Percentiles rank a stretch among this genome's conserved stretches.
Evolutionary conservation across 2,329 filamentous ascomycete species (phyloP).

Genomic region (Diaporthe sp.): DNA sequence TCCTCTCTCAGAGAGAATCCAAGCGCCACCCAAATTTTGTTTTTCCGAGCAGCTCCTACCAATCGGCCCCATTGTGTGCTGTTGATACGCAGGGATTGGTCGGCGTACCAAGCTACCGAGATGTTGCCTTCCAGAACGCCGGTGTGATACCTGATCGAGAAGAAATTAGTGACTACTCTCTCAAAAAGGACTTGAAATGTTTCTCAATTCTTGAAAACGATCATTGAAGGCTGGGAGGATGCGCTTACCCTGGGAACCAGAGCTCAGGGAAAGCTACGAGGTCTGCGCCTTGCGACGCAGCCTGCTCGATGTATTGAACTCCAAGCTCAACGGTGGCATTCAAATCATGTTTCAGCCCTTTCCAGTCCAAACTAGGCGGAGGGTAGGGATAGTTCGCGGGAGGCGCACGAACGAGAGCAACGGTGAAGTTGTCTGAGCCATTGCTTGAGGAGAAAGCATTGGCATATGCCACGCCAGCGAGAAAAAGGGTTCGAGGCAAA

Average conservation of each 20-base stretch:
- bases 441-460: background rate
- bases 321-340: background rate
- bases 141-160: background rate
- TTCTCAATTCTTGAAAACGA: background rate
- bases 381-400: conserved; percentile 8
- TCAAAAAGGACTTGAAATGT: too few species aligned
- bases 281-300: background rate
- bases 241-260: conserved; percentile 14
- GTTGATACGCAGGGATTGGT: background rate
- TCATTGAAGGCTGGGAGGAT: background rate
- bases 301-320: background rate
- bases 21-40: background rate
- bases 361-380: background rate
- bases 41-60: background rate
- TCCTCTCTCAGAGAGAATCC: background rate
- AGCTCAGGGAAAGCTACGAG: conserved; percentile 17
- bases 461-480: background rate
- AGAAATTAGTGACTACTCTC: background rate
- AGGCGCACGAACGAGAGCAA: conserved; percentile 10
- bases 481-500: background rate
- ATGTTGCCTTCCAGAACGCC: conserved; percentile 2
- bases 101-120: conserved; percentile 8
- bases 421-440: background rate
- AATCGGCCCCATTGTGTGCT: conserved; percentile 7
- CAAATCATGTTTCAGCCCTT: background rate